Base-by-base conservation (phyloP, 2,329 filamentous ascomycete species). In the Nemania sp. region DNA sequence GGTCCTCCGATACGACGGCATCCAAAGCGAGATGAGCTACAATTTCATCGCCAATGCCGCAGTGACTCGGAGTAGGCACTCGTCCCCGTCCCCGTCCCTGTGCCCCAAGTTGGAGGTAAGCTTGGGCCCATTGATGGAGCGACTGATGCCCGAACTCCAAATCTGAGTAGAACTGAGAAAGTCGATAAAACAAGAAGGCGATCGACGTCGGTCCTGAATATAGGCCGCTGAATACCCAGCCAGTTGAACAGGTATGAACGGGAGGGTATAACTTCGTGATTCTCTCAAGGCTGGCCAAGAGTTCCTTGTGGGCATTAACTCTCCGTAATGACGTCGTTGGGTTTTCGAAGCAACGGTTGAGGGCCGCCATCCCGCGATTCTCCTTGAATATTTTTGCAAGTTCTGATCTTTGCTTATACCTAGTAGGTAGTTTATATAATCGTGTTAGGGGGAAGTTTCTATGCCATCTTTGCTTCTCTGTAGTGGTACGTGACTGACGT, bases 131-230 rank as follows among this genome's bases (percentile, higher is more conserved):
- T 54, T 79, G 74, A 1, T 71, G 57, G 2, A 80, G 71, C 1
- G 73, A 69, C 59, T 81, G 77, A 1, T 76, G 76, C 34, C 74
- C 71, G 58, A 85, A 73, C 10, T 71, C 64, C 1, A 84, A 63
- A 39, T 79, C 69, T 0, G 83, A 81, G 21, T 80, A 76, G 2
- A 71, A 62, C 2, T 71, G 69, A 5, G 80, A 81, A 2, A 85
- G 73, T 9, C 76, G 75, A 20, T 83, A 78, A 70, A 87, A 83
- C 10, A 87, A 75, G 62, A 83, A 83, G 4, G 82, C 81, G n/a
- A 85, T 73, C 13, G 81, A 81, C 1, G 82, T 85, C 15, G 83
- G 83, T 1, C 83, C 84, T 2, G 73, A 75, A 66, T 81, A 83
- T 12, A 87, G 68, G 0, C 84, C 84, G n/a, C 77, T 74, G 12